Percentiles rank a stretch among this genome's conserved stretches.
Evolutionary conservation across 148 eudicot species (phyloP).

Genomic region (Rhododendron molle): DNA sequence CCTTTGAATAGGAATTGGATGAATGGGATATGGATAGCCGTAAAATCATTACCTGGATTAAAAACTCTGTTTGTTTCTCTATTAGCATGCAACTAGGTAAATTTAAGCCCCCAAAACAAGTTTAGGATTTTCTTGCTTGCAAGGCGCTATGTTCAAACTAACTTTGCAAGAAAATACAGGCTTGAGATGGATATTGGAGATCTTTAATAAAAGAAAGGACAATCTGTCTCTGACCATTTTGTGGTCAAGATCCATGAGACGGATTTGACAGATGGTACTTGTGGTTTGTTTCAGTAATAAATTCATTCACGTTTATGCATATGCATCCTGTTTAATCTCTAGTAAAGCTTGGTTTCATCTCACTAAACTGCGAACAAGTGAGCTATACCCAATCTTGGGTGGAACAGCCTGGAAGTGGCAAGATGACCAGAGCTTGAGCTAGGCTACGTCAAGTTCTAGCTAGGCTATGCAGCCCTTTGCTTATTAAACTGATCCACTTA

Average conservation of each 20-base stretch:
- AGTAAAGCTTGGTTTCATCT: neutral
- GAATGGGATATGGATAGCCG: neutral
- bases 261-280: neutral
- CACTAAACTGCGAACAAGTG: neutral
- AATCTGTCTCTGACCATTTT: no score
- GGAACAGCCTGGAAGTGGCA: neutral
- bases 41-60: neutral
- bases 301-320: neutral
- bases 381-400: neutral
- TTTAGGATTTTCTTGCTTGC: no score
- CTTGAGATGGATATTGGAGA: no score
- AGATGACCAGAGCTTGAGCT: neutral
- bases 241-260: neutral
- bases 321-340: neutral
- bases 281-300: neutral
- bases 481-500: neutral
- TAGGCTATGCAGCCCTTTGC: neutral
- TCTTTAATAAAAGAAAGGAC: no score
- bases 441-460: no score
- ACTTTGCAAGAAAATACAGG: no score
- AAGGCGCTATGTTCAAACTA: no score
- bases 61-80: neutral
- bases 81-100: neutral
- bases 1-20: neutral
- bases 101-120: neutral